Percentiles rank a stretch among this genome's conserved stretches.
phyloP scores from a whole-genome alignment of 345 rosid genomes.

The Jatropha curcas region DNA sequence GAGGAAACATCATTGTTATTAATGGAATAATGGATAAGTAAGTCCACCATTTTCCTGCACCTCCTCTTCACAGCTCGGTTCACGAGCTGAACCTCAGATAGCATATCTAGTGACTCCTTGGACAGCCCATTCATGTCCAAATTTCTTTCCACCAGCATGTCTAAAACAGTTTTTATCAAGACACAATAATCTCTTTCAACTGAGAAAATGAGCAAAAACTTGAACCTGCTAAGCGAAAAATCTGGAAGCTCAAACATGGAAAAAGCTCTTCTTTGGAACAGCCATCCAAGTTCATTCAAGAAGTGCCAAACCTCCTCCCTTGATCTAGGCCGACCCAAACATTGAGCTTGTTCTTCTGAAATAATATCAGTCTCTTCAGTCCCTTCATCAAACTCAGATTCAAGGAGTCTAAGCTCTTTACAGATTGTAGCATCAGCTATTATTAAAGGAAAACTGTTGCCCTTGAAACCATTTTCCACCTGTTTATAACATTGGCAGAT shows the following conservation, averaged over 20 bases:
- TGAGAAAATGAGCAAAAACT: constrained; percentile 65
- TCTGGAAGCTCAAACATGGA: constrained; percentile 34
- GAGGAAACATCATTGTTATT: constrained; percentile 25
- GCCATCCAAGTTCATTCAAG: constrained; percentile 94
- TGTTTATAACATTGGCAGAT: constrained; percentile 32
- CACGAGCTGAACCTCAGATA: constrained; percentile 66
- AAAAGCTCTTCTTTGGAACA: constrained; percentile 57
- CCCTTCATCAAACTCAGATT: constrained; percentile 57
- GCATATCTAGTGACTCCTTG: constrained; percentile 50
- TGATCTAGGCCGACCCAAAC: constrained; percentile 45
- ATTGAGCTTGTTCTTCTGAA: constrained; percentile 45
- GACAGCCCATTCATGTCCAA: constrained; percentile 40
- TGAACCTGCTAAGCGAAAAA: constrained; percentile 63
- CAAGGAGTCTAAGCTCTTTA: constrained; percentile 71
- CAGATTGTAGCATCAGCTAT: constrained; percentile 78
- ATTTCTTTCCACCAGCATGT: constrained; percentile 60
- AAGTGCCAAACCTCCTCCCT: constrained; percentile 70
- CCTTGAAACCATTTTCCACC: constrained; percentile 91
- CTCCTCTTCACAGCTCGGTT: constrained; percentile 75
- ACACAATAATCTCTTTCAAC: constrained; percentile 74
- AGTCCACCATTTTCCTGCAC: constrained; percentile 62
- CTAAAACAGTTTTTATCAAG: constrained; percentile 59
- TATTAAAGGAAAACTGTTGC: constrained; percentile 78
- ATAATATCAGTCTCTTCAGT: constrained; percentile 34
- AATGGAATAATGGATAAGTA: constrained; percentile 54